Evolutionary conservation across 805 yeast genomes (phyloP).

Genomic region (Kregervanrija fluxuum): DNA sequence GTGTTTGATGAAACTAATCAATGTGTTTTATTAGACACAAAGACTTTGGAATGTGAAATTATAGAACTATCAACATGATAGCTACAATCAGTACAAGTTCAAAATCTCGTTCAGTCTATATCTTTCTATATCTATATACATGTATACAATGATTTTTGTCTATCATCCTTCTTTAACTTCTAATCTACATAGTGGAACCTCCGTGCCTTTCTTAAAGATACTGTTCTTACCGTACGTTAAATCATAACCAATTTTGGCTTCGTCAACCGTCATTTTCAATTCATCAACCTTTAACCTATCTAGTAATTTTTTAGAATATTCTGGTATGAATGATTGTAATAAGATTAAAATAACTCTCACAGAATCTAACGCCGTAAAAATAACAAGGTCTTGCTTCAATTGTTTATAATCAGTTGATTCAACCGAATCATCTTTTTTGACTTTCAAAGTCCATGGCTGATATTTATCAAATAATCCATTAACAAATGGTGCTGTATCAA

Average conservation of each 20-base stretch:
- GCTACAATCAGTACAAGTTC: not conserved
- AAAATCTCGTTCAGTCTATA: not conserved
- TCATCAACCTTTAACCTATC: conserved; percentile 53
- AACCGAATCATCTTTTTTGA: conserved; percentile 15
- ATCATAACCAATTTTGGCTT: conserved; percentile 52
- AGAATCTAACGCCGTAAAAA: conserved; percentile 63
- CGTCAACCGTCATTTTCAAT: conserved; percentile 34
- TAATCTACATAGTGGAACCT: conserved; percentile 26
- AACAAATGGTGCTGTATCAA: conserved; percentile 51
- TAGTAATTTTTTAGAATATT: conserved; percentile 46
- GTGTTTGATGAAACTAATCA: conserved; percentile 59
- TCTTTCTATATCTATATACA: conserved; percentile 1
- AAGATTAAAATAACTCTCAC: conserved; percentile 61
- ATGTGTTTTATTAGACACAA: conserved; percentile 52
- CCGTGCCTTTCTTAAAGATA: conserved; percentile 24
- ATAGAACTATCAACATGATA: conserved; percentile 27
- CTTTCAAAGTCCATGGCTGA: conserved; percentile 66
- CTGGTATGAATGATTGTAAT: conserved; percentile 69
- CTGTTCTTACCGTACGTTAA: conserved; percentile 48
- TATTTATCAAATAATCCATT: conserved; percentile 61
- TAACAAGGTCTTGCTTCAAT: conserved; percentile 41
- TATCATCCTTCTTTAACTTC: conserved; percentile 5
- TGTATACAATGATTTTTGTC: not conserved
- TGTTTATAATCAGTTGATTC: conserved; percentile 4
- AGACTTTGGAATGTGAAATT: conserved; percentile 47